Evolutionary conservation across 2,329 filamentous ascomycete genomes (phyloP).

Genomic region (Elsinoe necatrix): DNA sequence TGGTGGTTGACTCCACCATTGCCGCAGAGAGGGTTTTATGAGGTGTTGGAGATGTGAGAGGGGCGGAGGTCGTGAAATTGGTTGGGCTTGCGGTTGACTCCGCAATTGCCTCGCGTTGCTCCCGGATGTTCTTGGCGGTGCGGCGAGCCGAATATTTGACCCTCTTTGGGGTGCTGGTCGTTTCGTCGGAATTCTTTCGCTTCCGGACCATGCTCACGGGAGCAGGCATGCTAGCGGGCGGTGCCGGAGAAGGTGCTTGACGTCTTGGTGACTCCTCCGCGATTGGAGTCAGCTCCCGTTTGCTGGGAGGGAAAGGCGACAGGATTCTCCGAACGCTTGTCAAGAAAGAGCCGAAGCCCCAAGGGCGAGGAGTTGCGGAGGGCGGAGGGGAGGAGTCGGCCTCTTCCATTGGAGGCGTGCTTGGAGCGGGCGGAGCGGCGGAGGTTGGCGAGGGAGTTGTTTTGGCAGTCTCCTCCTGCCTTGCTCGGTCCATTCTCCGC

Average conservation of each 20-base stretch:
- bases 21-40: not conserved
- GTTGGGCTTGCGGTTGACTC: not conserved
- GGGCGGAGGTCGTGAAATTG: not conserved
- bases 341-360: constrained; percentile 12
- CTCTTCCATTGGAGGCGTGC: not conserved
- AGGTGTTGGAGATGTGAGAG: not conserved
- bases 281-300: constrained; percentile 5
- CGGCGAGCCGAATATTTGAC: constrained; percentile 5
- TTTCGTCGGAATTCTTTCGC: constrained; percentile 1
- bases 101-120: constrained; percentile 5
- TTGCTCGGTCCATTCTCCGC: not conserved
- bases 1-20: not conserved
- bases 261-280: constrained; percentile 7
- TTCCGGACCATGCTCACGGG: not conserved
- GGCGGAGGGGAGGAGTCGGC: not conserved
- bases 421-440: not conserved
- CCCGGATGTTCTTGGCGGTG: not conserved
- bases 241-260: not conserved
- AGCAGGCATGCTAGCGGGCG: not conserved
- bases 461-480: constrained; percentile 13
- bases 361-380: constrained; percentile 4
- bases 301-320: constrained; percentile 15
- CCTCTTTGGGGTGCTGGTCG: constrained; percentile 12
- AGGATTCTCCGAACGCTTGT: constrained; percentile 4
- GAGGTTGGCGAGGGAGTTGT: not conserved